phyloP scores from a whole-genome alignment of 1,139 yeast species.

The Debaryomyces sp. region DNA sequence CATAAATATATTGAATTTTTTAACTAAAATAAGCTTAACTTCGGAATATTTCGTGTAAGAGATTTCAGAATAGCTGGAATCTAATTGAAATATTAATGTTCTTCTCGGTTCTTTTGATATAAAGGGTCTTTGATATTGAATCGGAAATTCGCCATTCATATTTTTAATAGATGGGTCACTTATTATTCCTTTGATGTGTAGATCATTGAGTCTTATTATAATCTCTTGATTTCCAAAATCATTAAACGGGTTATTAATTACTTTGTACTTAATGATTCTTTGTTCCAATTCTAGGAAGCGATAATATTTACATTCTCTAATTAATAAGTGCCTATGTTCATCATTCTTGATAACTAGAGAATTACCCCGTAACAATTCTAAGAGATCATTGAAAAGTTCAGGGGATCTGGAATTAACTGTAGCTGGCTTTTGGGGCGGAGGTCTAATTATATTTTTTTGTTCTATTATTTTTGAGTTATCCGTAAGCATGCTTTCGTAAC shows the following conservation, averaged over 20 bases:
- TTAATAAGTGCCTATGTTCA: conserved; percentile 55
- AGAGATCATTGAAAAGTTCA: conserved; percentile 58
- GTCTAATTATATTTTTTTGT: conserved; percentile 55
- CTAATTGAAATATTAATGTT: conserved; percentile 59
- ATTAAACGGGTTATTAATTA: conserved; percentile 55
- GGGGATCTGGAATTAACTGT: conserved; percentile 57
- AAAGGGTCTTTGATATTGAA: conserved; percentile 61
- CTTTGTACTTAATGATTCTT: conserved; percentile 54
- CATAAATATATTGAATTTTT: conserved; percentile 25
- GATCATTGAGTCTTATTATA: conserved; percentile 50
- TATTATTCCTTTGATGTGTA: conserved; percentile 46
- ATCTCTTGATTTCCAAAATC: conserved; percentile 52
- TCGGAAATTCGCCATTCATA: conserved; percentile 19
- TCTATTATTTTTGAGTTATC: conserved; percentile 47
- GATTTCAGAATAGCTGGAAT: conserved; percentile 21
- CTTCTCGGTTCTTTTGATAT: conserved; percentile 43
- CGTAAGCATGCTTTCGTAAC: conserved; percentile 49
- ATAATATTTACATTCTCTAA: conserved; percentile 76
- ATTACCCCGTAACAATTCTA: conserved; percentile 61
- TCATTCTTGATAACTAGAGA: conserved; percentile 48
- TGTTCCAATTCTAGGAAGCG: conserved; percentile 78
- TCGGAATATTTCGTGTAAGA: conserved; percentile 22
- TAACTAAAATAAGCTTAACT: conserved; percentile 35
- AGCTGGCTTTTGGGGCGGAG: conserved; percentile 74
- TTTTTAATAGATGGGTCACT: conserved; percentile 23